Conservation (phyloP, 2,329 filamentous ascomycete species). For the Coniochaeta sp. region DNA sequence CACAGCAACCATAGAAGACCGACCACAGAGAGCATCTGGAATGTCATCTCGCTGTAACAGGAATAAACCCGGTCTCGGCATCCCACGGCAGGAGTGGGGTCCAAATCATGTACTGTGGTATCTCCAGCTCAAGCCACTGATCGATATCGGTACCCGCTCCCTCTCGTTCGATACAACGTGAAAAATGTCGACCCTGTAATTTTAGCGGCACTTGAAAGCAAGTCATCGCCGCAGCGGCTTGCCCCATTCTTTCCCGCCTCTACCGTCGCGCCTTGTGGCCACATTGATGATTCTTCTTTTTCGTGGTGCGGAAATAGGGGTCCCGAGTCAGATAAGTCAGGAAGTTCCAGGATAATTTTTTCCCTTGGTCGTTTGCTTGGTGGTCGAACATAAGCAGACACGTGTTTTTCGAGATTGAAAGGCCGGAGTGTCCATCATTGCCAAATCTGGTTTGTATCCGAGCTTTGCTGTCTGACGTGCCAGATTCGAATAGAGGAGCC, state of each 20-base stretch:
- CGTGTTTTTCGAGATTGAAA: neutral
- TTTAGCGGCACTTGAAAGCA: constrained; percentile 1
- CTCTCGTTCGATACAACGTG: no score
- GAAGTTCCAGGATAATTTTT: neutral
- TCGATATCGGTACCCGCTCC: neutral
- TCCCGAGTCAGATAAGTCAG: neutral
- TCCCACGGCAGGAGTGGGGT: neutral
- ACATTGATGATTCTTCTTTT: neutral
- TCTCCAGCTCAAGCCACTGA: neutral
- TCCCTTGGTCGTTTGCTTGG: neutral
- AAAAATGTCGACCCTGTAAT: neutral
- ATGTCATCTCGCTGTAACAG: neutral
- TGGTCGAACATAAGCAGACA: neutral
- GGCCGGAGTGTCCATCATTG: neutral
- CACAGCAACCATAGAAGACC: neutral
- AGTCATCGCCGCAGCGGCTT: neutral
- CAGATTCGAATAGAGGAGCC: neutral
- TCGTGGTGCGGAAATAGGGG: neutral
- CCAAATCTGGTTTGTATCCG: neutral
- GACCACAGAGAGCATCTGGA: no score
- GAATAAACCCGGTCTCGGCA: neutral
- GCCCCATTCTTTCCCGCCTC: neutral
- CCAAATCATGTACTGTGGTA: neutral
- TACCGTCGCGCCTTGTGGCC: neutral
- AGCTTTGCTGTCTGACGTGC: neutral